Evolutionary conservation across 345 rosid genomes (phyloP), one percentile per base, ranked within the genome.

Genomic region (Nasturtium officinale): DNA sequence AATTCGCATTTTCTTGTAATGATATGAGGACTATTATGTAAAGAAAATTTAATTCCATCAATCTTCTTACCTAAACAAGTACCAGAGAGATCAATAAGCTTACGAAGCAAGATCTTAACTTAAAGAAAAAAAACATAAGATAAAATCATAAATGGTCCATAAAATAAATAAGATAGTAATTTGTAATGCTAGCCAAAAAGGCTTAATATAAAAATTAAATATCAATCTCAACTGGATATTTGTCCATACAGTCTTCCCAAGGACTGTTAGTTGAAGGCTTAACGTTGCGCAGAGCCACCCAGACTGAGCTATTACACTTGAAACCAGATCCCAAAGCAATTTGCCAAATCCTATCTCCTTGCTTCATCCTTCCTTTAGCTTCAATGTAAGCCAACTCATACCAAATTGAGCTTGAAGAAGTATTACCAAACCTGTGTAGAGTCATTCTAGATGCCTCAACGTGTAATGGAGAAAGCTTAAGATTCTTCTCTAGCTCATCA

Each of bases 371-470:
- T 23, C 92, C 96, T 63, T 83, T 87, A 9, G 89, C 87, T 50
- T 87, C 92, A 0, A 71, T 67, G 21, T 87, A 90, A 29, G 96
- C 92, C 53, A 87, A 61, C 72, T 87, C 89, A 4, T 90, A 87
- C 90, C 90, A 90, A 10, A 87, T 71, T 5, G 88, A 90, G 73
- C 87, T 85, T 8, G 90, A 87, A 1, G 92, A 86, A 18, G 90
- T 87, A 47, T 90, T 87, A 15, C 92, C 92, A 37, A 87, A 87
- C 73, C 96, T 76, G 65, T 86, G 83, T n/a, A 90, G 76, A 12
- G 92, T 86, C 96, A 90, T 90, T 73, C 87, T 84, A 1, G 92
- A 86, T 10, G 96, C 92, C 50, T 90, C 96, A 64, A 84, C 83
- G 38, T 85, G 89, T 87, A 86, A 78, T 0, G 87, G 78, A 7